Conservation (phyloP, 2,329 filamentous ascomycete genomes). For the Clarireedia paspali region DNA sequence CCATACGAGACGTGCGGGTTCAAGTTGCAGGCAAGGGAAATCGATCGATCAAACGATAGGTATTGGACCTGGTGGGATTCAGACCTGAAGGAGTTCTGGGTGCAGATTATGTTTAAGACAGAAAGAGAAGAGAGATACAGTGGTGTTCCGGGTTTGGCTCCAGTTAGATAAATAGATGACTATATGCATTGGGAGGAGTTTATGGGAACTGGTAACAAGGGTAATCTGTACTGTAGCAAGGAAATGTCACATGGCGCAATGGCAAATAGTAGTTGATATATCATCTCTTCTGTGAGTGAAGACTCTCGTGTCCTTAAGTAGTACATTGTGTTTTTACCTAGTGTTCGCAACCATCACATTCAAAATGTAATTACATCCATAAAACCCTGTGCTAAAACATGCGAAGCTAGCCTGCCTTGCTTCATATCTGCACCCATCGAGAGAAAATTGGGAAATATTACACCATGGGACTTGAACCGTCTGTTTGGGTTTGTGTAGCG, state of each 20-base stretch:
- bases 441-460: background rate
- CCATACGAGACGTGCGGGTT: constrained; percentile 97
- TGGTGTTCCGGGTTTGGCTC: constrained; percentile 52
- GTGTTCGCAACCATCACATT: constrained; percentile 7
- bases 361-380: constrained; percentile 1
- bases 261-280: background rate
- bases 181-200: background rate
- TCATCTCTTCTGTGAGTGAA: constrained; percentile 1
- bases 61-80: constrained; percentile 95
- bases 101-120: constrained; percentile 97
- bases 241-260: background rate
- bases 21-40: constrained; percentile 88
- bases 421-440: constrained; percentile 3
- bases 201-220: constrained; percentile 4
- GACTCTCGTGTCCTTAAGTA: background rate
- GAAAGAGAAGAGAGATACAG: constrained; percentile 89
- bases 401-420: constrained; percentile 3
- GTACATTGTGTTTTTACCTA: constrained; percentile 4
- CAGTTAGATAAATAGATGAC: constrained; percentile 16
- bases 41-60: constrained; percentile 79
- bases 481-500: constrained; percentile 4
- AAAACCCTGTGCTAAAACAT: constrained; percentile 6
- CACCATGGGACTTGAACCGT: constrained; percentile 1
- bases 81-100: constrained; percentile 94
- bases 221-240: constrained; percentile 6